A percentile compares a stretch with the other conserved stretches of the same genome.
Conservation (phyloP, 805 yeast genomes). For the Suhomyces xylopsoci region DNA sequence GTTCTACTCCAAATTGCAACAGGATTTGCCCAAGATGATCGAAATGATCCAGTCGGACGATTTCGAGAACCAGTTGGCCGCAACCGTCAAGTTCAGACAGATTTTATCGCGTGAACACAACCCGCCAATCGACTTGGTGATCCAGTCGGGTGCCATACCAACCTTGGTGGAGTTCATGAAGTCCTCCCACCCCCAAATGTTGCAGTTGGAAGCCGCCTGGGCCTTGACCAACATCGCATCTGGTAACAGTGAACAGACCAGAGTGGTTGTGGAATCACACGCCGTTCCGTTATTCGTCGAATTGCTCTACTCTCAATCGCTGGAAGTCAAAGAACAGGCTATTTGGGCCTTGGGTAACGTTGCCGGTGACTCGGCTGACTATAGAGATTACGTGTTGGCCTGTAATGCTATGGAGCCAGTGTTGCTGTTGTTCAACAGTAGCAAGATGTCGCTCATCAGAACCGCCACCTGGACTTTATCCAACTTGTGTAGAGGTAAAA, state of each 20-base stretch:
- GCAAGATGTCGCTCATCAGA: constrained; percentile 86
- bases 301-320: constrained; percentile 72
- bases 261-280: constrained; percentile 84
- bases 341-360: constrained; percentile 99
- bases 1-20: constrained; percentile 39
- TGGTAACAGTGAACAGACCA: constrained; percentile 86
- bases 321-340: constrained; percentile 96
- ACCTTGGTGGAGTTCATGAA: constrained; percentile 83
- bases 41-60: constrained; percentile 72
- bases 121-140: constrained; percentile 94
- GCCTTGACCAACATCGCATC: constrained; percentile 98
- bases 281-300: constrained; percentile 92
- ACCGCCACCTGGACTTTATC: constrained; percentile 98
- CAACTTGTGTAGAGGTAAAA: constrained; percentile 93
- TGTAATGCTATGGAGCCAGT: constrained; percentile 90
- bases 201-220: constrained; percentile 99
- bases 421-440: constrained; percentile 68
- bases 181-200: constrained; percentile 68
- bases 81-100: constrained; percentile 92
- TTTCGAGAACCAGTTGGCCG: constrained; percentile 76
- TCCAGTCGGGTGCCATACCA: constrained; percentile 91
- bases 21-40: constrained; percentile 83
- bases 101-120: constrained; percentile 88
- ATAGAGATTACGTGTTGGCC: constrained; percentile 83
- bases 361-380: constrained; percentile 92